Evolutionary conservation across 768 basidiomycete genomes (phyloP), one percentile per base, ranked within the genome.

Genomic region (Pleurotus pulmonarius): DNA sequence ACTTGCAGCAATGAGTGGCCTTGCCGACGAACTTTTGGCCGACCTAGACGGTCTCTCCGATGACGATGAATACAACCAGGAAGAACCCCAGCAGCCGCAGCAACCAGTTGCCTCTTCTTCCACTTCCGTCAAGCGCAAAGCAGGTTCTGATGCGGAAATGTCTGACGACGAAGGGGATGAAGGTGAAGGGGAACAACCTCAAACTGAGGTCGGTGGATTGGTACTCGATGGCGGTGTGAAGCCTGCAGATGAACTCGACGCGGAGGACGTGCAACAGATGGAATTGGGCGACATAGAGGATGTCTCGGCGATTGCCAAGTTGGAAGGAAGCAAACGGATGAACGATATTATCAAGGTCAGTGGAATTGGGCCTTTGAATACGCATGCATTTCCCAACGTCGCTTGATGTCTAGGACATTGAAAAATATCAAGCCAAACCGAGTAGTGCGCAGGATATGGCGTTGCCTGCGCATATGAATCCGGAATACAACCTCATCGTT

Each of bases 401-500:
- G 8, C 29, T 34, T 11, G 9, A 18, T 22, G 13, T 47, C 58
- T 60, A 98, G 95, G 92, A 94, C 72, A 91, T 99, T 51, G 88
- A 86, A 64, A 88, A 92, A 66, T 99, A 90, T 70, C 84, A 87
- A 59, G 79, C 76, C 1, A 83, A 88, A 56, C 94, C 94, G 1
- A 90, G 88, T 34, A 81, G 90, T 4, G 81, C 85, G 24, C 87
- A 92, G 59, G 82, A 86, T 39, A 90, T 93, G 77, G 78, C 86
- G 1, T 75, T 88, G 34, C 88, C 88, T 20, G 87, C 91, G 1
- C 90, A 93, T 67, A 79, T 94, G 59, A 95, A 96, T 67, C 92
- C 94, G 1, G 97, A 99, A 71, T 99, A 99, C 74, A 85, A 88
- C 59, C 78, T 98, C 59, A 98, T 98, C 64, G 97, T 99, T 4